Evolutionary conservation across 768 basidiomycete genomes (phyloP).

Genomic region (Rhizopogon vinicolor): DNA sequence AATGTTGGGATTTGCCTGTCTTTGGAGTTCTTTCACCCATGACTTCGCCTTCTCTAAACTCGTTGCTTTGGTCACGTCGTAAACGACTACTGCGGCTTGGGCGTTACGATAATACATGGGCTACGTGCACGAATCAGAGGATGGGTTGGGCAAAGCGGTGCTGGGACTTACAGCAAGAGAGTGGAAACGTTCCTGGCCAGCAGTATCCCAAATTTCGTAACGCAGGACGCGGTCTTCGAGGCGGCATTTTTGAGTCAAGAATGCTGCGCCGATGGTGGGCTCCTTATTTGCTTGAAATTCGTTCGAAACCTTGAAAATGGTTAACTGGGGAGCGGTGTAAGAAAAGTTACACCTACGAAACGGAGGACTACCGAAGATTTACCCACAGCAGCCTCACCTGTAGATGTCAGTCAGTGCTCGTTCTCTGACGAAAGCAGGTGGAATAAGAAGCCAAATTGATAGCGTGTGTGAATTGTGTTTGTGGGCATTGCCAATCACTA

Average conservation of each 20-base stretch:
- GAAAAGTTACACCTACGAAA: conserved; percentile 59
- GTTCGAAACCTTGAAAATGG: conserved; percentile 68
- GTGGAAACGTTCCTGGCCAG: conserved; percentile 95
- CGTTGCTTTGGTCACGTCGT: conserved; percentile 93
- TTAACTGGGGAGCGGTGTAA: conserved; percentile 1
- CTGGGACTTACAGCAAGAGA: conserved; percentile 75
- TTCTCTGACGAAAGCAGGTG: background rate
- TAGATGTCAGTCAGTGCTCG: background rate
- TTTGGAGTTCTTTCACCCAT: conserved; percentile 98
- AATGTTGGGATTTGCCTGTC: conserved; percentile 98
- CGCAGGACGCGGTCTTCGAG: conserved; percentile 90
- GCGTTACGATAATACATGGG: conserved; percentile 99
- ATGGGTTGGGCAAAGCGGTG: conserved; percentile 1
- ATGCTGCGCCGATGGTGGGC: conserved; percentile 96
- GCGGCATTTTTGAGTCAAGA: conserved; percentile 92
- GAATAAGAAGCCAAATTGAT: background rate
- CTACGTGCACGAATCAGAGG: conserved; percentile 30
- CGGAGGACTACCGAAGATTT: conserved; percentile 98
- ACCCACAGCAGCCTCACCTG: conserved; percentile 97
- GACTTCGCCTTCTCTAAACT: conserved; percentile 99
- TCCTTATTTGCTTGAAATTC: conserved; percentile 99
- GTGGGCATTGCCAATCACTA: background rate
- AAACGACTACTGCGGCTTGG: conserved; percentile 96
- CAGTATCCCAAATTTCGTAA: conserved; percentile 98
- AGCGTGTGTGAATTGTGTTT: background rate